Conservation (phyloP, 2,329 filamentous ascomycete genomes). For the Nothomitra cinnamomea region DNA sequence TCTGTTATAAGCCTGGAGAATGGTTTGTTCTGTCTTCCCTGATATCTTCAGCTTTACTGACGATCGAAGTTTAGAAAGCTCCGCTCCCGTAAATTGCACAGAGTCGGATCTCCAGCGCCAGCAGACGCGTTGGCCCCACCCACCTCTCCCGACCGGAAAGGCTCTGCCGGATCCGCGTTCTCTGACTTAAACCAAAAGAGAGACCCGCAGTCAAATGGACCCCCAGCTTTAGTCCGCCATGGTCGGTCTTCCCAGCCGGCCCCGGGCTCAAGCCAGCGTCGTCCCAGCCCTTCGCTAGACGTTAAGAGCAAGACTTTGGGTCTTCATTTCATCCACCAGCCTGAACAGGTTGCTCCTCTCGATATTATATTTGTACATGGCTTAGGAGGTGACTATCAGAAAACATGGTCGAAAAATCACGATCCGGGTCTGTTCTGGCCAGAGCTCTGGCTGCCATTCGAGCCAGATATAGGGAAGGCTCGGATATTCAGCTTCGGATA, state of each 20-base stretch:
- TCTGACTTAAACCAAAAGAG: not conserved
- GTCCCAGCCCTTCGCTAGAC: not conserved
- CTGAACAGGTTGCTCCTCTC: constrained; percentile 1
- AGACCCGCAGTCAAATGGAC: not conserved
- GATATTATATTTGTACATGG: constrained; percentile 22
- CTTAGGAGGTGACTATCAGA: constrained; percentile 17
- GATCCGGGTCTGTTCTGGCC: constrained; percentile 20
- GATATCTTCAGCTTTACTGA: too few species aligned
- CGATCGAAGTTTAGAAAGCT: too few species aligned
- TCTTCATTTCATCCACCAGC: constrained; percentile 5
- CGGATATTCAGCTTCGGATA: constrained; percentile 22
- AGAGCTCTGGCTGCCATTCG: constrained; percentile 16
- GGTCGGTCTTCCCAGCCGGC: not conserved
- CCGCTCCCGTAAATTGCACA: too few species aligned
- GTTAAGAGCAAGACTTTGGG: not conserved
- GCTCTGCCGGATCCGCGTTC: not conserved
- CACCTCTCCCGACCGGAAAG: not conserved
- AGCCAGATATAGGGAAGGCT: constrained; percentile 15
- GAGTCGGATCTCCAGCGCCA: too few species aligned
- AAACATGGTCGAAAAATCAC: constrained; percentile 18
- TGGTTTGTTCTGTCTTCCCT: too few species aligned
- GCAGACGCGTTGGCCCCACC: too few species aligned
- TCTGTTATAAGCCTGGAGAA: too few species aligned
- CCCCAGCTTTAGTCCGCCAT: not conserved
- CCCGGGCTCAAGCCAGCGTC: not conserved